These are phyloP conservation scores for Diospyros lotus DNA, from an alignment of 148 eudicot genomes.

Conservation along the genomic window DNA sequence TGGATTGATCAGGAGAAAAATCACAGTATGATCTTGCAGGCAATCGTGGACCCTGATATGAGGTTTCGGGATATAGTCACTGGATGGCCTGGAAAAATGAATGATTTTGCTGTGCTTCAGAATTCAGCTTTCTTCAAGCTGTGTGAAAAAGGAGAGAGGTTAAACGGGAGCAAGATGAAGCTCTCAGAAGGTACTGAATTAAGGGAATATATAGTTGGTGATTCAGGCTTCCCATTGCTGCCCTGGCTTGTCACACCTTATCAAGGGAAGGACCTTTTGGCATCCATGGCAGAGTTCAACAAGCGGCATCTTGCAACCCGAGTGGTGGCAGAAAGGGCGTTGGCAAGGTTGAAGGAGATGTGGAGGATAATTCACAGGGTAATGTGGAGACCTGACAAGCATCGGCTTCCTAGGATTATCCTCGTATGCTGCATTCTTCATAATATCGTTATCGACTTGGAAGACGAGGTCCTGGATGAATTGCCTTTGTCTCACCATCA, in stretches of 20 bases:
- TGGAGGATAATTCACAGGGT: conserved; percentile 78
- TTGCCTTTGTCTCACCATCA: conserved; percentile 42
- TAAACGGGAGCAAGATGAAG: conserved; percentile 39
- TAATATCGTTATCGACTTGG: conserved; percentile 77
- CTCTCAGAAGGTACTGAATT: conserved; percentile 31
- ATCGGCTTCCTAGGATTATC: conserved; percentile 72
- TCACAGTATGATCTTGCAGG: conserved; percentile 89
- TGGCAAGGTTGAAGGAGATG: conserved; percentile 62
- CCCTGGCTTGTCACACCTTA: conserved; percentile 87
- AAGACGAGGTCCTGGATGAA: conserved; percentile 56
- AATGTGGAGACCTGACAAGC: conserved; percentile 94
- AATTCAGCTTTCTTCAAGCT: conserved; percentile 52
- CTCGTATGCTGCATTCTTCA: conserved; percentile 87
- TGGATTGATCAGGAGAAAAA: conserved; percentile 69
- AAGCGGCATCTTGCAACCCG: conserved; percentile 21
- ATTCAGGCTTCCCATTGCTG: conserved; percentile 54
- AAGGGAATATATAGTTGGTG: conserved; percentile 46
- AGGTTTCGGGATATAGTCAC: conserved; percentile 71
- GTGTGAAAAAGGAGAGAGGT: conserved; percentile 62
- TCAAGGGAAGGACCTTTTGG: conserved; percentile 40
- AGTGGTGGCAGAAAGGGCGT: conserved; percentile 62
- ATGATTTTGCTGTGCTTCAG: conserved; percentile 46
- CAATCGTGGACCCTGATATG: conserved; percentile 77
- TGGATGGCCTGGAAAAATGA: conserved; percentile 88
- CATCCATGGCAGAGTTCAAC: conserved; percentile 24